Percentiles rank a stretch among this genome's conserved stretches.
phyloP scores from a whole-genome alignment of 306 rosid species.

The Dalbergia cochinchinensis region DNA sequence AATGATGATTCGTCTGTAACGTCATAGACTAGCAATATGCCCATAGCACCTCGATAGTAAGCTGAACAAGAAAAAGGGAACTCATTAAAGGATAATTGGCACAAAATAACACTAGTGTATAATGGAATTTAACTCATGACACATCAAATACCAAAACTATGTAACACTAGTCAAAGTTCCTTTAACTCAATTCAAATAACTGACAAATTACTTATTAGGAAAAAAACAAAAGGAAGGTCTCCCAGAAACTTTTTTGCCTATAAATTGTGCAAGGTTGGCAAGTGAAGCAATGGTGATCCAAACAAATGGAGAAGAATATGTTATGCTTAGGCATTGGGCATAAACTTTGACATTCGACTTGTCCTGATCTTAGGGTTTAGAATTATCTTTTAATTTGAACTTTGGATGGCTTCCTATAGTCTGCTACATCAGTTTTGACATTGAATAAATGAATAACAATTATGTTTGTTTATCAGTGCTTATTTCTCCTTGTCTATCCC shows the following conservation, averaged over 20 bases:
- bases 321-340: background rate
- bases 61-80: slow-evolving; percentile 57
- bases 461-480: slow-evolving; percentile 6
- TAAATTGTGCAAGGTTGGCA: too few relatives aligned
- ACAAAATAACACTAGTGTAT: background rate
- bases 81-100: background rate
- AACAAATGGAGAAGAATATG: slow-evolving; percentile 1
- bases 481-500: background rate
- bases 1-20: slow-evolving; percentile 96
- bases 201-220: background rate
- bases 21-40: slow-evolving; percentile 92
- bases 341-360: background rate
- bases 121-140: slow-evolving; percentile 20
- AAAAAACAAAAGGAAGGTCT: background rate
- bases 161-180: background rate
- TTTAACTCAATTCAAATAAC: background rate
- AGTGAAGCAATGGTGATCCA: background rate
- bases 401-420: background rate
- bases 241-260: background rate
- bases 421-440: background rate
- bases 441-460: slow-evolving; percentile 26
- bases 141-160: slow-evolving; percentile 10
- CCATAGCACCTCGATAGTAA: slow-evolving; percentile 99
- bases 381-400: slow-evolving; percentile 3
- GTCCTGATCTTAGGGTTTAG: too few relatives aligned